Conservation (phyloP, 2,329 filamentous ascomycete species). For the Aspergillus uvarum region DNA sequence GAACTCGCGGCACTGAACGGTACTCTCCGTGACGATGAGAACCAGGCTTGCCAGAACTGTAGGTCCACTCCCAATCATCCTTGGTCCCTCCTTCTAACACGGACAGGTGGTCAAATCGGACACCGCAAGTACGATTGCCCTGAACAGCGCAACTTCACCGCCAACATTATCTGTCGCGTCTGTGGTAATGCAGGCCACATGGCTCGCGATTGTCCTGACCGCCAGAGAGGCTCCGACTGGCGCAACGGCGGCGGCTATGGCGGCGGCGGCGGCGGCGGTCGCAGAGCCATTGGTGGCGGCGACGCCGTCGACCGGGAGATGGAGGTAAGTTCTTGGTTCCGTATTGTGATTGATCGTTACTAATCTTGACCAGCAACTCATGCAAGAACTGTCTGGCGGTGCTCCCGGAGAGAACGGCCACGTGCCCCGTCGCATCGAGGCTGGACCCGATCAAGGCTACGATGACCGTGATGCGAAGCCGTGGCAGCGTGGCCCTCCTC, state of each 20-base stretch:
- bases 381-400: conserved; percentile 90
- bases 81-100: neutral
- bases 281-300: conserved; percentile 69
- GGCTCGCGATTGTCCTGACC: conserved; percentile 95
- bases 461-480: conserved; percentile 65
- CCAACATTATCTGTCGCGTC: conserved; percentile 97
- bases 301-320: conserved; percentile 92
- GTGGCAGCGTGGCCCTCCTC: conserved; percentile 79
- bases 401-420: conserved; percentile 57
- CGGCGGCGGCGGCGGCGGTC: conserved; percentile 32
- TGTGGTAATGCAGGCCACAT: conserved; percentile 98
- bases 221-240: conserved; percentile 87
- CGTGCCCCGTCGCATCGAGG: conserved; percentile 79
- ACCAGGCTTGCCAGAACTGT: conserved; percentile 98
- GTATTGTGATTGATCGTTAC: neutral
- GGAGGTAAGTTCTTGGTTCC: conserved; percentile 63
- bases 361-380: conserved; percentile 68
- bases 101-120: conserved; percentile 81
- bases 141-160: conserved; percentile 97
- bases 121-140: conserved; percentile 99
- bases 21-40: conserved; percentile 97
- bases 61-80: conserved; percentile 29
- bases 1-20: conserved; percentile 97
- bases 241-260: conserved; percentile 67
- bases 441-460: conserved; percentile 63